These are phyloP conservation scores for Leccinum griseonigrum DNA, from an alignment of 1,284 basidiomycete genomes.

Conservation along the genomic window DNA sequence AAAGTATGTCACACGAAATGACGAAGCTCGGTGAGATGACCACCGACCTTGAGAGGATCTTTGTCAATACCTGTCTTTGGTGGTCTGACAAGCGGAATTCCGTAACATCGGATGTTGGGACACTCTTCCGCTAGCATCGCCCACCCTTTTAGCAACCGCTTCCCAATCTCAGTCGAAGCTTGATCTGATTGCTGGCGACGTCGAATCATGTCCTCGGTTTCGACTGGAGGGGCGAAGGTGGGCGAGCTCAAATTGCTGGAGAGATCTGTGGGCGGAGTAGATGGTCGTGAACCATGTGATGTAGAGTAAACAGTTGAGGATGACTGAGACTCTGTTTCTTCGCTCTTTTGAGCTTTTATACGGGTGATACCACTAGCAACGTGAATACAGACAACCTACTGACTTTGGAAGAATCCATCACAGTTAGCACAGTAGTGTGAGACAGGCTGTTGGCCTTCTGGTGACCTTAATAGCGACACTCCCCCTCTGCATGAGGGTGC, in stretches of 20 bases:
- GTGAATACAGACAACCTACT: conserved; percentile 12
- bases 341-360: conserved; percentile 22
- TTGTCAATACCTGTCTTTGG: conserved; percentile 60
- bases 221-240: conserved; percentile 55
- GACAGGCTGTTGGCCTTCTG: conserved; percentile 45
- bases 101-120: conserved; percentile 61
- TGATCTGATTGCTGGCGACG: conserved; percentile 77
- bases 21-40: conserved; percentile 3
- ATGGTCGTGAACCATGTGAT: conserved; percentile 54
- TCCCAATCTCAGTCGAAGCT: conserved; percentile 76
- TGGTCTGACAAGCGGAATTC: conserved; percentile 70
- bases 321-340: conserved; percentile 32
- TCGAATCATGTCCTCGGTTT: conserved; percentile 60
- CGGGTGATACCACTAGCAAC: conserved; percentile 7
- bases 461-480: conserved; percentile 68
- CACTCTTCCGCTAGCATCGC: conserved; percentile 84
- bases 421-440: conserved; percentile 64
- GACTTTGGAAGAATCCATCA: conserved; percentile 39
- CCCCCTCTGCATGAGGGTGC: conserved; percentile 46
- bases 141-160: conserved; percentile 75
- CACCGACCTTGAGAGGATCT: conserved; percentile 60
- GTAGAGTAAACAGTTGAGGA: conserved; percentile 48
- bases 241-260: conserved; percentile 60
- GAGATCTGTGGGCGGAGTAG: conserved; percentile 73
- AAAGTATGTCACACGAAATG: conserved; percentile 10